Base-by-base conservation (phyloP, 345 rosid genomes). In the Euphorbia lathyris region DNA sequence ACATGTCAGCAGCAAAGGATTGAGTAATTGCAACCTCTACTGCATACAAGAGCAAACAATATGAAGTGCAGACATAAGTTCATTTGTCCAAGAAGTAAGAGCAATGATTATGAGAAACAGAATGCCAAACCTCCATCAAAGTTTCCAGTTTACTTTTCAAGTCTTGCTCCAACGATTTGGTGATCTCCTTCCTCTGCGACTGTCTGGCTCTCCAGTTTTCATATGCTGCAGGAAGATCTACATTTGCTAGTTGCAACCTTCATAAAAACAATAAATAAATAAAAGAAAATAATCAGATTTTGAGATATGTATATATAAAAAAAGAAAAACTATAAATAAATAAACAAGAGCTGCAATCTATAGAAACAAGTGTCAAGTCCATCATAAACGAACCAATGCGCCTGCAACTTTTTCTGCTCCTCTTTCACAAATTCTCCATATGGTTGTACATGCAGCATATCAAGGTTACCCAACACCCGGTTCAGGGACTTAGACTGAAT, bases 381-480 rank as follows among this genome's bases (percentile, higher is more conserved):
- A 75, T 42, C 53, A 69, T 42, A 77, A 62, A 84, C 96, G 78
- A 72, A 95, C 99, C 98, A 95, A 73, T 92, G 87, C 64, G 83
- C 84, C 29, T 75, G 90, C 89, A 95, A 76, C 79, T 85, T 95
- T 79, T 82, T 90, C 81, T 73, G 73, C 66, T 95, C 98, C 75
- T 95, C 98, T 86, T 89, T 91, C 77, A 90, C 87, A 76, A 90
- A 92, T 69, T 88, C 79, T 85, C 88, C 93, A 70, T 88, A 95
- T 13, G 99, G 97, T 68, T 83, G 94, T 62, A 92, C 90, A 62
- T 81, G 85, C 83, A 88, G 82, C 58, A 68, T 74, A 77, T 82
- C 79, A 72, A 87, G 79, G 83, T 84, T 78, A 65, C 99, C 99
- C 65, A 93, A 77, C 56, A 93, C 83, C 76, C 84, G 78, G 75